Conservation (phyloP, 2,329 filamentous ascomycete genomes). For the Colletotrichum spinosum region DNA sequence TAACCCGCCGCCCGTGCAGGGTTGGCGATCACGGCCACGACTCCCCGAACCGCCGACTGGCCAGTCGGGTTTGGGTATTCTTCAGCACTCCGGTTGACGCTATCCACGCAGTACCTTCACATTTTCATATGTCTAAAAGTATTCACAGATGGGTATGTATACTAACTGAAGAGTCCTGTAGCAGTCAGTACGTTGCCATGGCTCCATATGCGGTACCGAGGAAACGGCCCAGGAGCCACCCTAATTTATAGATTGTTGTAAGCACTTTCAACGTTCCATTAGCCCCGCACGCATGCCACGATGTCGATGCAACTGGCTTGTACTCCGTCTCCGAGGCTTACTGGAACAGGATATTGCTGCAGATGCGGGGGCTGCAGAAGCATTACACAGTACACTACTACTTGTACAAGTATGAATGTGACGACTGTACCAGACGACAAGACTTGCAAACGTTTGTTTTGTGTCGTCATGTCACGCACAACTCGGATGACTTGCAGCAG, state of each 20-base stretch:
- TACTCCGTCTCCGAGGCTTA: slow-evolving; percentile 29
- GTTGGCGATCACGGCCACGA: slow-evolving; percentile 29
- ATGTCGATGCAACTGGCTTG: slow-evolving; percentile 29
- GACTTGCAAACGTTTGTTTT: slow-evolving; percentile 17
- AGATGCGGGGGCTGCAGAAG: slow-evolving; percentile 26
- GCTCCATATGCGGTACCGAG: too few relatives aligned
- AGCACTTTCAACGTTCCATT: slow-evolving; percentile 16
- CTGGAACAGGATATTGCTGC: slow-evolving; percentile 30
- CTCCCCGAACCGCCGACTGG: slow-evolving; percentile 19
- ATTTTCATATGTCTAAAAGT: too few relatives aligned
- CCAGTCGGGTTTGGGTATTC: slow-evolving; percentile 29
- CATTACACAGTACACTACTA: background rate
- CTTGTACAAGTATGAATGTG: background rate
- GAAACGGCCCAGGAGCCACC: too few relatives aligned
- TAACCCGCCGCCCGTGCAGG: slow-evolving; percentile 24
- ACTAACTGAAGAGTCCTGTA: too few relatives aligned
- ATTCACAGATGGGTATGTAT: too few relatives aligned
- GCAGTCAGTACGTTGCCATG: too few relatives aligned
- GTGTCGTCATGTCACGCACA: slow-evolving; percentile 32
- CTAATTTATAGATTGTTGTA: background rate
- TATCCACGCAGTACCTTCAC: background rate
- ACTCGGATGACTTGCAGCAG: slow-evolving; percentile 37
- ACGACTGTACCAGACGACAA: slow-evolving; percentile 14
- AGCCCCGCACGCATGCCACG: slow-evolving; percentile 29
- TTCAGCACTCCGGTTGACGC: slow-evolving; percentile 22